phyloP scores from a whole-genome alignment of 208 protist species.

The Trypanosoma cruzi region DNA sequence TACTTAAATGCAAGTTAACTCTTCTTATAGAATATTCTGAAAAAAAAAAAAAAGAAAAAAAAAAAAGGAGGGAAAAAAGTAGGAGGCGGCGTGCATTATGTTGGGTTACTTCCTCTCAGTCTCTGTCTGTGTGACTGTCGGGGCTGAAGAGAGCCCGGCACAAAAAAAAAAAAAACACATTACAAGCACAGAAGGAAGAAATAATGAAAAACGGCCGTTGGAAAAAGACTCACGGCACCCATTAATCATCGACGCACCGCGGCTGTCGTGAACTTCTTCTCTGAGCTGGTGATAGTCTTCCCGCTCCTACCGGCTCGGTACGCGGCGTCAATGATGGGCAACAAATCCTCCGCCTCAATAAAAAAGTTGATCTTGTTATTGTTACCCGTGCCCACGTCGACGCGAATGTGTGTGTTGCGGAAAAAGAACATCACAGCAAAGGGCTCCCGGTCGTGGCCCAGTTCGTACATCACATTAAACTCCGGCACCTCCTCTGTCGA shows the following conservation, averaged over 20 bases:
- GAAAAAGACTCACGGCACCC: not conserved
- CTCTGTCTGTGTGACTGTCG: too few species aligned
- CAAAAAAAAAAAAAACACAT: not conserved
- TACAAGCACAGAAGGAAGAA: not conserved
- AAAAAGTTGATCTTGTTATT: constrained; percentile 99
- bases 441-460: constrained; percentile 95
- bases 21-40: not conserved
- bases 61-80: not conserved
- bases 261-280: constrained; percentile 96
- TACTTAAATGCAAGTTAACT: not conserved
- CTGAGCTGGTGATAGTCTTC: constrained; percentile 94
- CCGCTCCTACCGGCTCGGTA: constrained; percentile 97
- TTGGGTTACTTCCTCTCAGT: not conserved
- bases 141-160: too few species aligned
- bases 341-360: constrained; percentile 96
- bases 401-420: constrained; percentile 99
- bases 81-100: not conserved
- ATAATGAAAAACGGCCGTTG: not conserved
- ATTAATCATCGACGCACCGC: constrained; percentile 41
- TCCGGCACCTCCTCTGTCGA: constrained; percentile 93
- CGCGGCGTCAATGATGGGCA: constrained; percentile 97
- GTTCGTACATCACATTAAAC: constrained; percentile 99
- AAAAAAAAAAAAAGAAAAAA: constrained; percentile 19
- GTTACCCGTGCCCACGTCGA: constrained; percentile 99
- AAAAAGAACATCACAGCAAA: constrained; percentile 99